phyloP scores from a whole-genome alignment of 2,329 filamentous ascomycete genomes.

The Calonectria ilicicola region DNA sequence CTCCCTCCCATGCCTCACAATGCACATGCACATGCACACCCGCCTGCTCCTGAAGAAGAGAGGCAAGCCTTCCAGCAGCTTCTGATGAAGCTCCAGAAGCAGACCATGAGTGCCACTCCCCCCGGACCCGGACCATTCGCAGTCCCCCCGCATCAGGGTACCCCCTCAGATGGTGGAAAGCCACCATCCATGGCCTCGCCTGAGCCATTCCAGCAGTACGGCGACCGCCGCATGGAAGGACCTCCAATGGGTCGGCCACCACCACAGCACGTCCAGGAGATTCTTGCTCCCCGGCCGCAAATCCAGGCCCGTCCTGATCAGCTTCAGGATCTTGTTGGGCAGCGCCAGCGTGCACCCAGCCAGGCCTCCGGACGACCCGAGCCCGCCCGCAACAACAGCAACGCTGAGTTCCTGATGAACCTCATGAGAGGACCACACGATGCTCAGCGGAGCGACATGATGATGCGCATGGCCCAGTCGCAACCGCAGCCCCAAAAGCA shows the following conservation, averaged over 20 bases:
- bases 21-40: constrained; percentile 53
- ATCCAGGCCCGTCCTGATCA: constrained; percentile 68
- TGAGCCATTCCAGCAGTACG: constrained; percentile 61
- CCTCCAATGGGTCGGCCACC: constrained; percentile 53
- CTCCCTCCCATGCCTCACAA: constrained; percentile 30
- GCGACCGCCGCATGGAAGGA: constrained; percentile 56
- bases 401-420: constrained; percentile 87
- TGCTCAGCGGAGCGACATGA: constrained; percentile 62
- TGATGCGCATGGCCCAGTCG: constrained; percentile 60
- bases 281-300: constrained; percentile 64
- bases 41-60: constrained; percentile 73
- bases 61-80: constrained; percentile 89
- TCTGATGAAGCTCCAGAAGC: constrained; percentile 81
- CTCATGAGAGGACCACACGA: constrained; percentile 75
- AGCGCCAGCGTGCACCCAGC: constrained; percentile 67
- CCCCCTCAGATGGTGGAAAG: constrained; percentile 42
- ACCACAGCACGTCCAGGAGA: constrained; percentile 61
- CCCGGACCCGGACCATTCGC: constrained; percentile 58
- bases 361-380: constrained; percentile 62
- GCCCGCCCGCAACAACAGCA: constrained; percentile 65
- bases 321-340: constrained; percentile 70
- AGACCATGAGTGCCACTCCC: constrained; percentile 61
- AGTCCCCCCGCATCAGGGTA: constrained; percentile 51
- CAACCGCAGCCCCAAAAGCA: constrained; percentile 55
- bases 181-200: constrained; percentile 60